A percentile compares a stretch with the other conserved stretches of the same genome.
Evolutionary conservation across 1,139 yeast species (phyloP).

Genomic region (Williopsis jadinii): DNA sequence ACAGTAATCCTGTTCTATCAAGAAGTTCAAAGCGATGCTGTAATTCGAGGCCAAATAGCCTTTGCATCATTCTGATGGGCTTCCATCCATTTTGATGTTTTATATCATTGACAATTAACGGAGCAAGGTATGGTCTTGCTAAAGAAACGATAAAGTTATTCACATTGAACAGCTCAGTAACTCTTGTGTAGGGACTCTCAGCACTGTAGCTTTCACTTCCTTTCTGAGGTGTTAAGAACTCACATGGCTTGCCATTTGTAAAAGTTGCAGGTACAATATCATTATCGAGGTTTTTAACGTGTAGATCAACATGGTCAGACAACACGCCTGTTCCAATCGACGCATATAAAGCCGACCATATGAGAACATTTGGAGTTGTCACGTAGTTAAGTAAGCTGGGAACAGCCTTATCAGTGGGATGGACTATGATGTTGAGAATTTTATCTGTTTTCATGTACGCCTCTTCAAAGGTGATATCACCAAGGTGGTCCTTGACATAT

Average conservation of each 20-base stretch:
- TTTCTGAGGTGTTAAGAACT: constrained; percentile 42
- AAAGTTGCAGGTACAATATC: constrained; percentile 37
- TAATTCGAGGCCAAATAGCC: constrained; percentile 45
- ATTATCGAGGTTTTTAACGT: constrained; percentile 63
- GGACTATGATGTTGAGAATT: constrained; percentile 80
- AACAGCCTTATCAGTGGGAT: constrained; percentile 64
- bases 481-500: constrained; percentile 71
- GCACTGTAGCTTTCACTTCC: constrained; percentile 31
- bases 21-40: constrained; percentile 79
- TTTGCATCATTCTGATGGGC: constrained; percentile 26
- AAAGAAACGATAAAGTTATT: constrained; percentile 85
- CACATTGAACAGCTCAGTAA: constrained; percentile 89
- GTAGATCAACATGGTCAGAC: constrained; percentile 52
- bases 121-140: constrained; percentile 91
- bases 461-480: constrained; percentile 86
- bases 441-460: constrained; percentile 83
- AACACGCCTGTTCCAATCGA: constrained; percentile 61
- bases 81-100: constrained; percentile 44
- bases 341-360: constrained; percentile 67
- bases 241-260: constrained; percentile 13
- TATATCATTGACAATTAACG: constrained; percentile 75
- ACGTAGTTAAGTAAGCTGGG: constrained; percentile 82
- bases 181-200: constrained; percentile 72
- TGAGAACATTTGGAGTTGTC: constrained; percentile 90
- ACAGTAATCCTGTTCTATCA: constrained; percentile 70